A percentile compares a stretch with the other conserved stretches of the same genome.
phyloP scores from a whole-genome alignment of 177 flowering plant species.

The Vitis hybrid region DNA sequence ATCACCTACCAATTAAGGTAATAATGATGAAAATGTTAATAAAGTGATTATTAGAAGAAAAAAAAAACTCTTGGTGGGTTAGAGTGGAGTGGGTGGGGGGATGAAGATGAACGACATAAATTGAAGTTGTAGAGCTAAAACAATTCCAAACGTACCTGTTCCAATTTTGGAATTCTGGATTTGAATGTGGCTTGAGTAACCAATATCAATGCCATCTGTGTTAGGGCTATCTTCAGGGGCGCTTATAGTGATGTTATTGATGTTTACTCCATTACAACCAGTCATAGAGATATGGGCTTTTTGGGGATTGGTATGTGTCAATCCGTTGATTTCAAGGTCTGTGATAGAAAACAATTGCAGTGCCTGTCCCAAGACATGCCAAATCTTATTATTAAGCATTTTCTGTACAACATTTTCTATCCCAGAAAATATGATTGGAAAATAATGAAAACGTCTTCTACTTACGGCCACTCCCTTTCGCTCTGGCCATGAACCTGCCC shows the following conservation, averaged over 20 bases:
- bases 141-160: slow-evolving; percentile 30
- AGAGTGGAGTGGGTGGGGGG: too few relatives aligned
- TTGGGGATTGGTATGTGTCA: slow-evolving; percentile 27
- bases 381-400: not conserved
- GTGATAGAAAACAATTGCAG: not conserved
- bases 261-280: slow-evolving; percentile 4
- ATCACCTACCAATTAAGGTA: too few relatives aligned
- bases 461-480: too few relatives aligned
- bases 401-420: too few relatives aligned
- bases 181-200: slow-evolving; percentile 9
- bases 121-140: too few relatives aligned
- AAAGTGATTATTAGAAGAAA: too few relatives aligned
- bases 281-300: slow-evolving; percentile 24
- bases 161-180: slow-evolving; percentile 26
- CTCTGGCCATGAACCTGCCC: too few relatives aligned
- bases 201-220: slow-evolving; percentile 56
- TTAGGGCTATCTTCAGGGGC: slow-evolving; percentile 56
- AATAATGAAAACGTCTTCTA: too few relatives aligned
- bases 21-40: too few relatives aligned
- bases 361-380: slow-evolving; percentile 10
- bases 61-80: too few relatives aligned
- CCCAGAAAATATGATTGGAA: too few relatives aligned
- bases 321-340: slow-evolving; percentile 25
- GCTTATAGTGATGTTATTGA: slow-evolving; percentile 23
- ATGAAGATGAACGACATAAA: too few relatives aligned